Percentiles rank a stretch among this genome's conserved stretches.
Conservation (phyloP, 768 basidiomycete species). For the Kockovaella imperatae region DNA sequence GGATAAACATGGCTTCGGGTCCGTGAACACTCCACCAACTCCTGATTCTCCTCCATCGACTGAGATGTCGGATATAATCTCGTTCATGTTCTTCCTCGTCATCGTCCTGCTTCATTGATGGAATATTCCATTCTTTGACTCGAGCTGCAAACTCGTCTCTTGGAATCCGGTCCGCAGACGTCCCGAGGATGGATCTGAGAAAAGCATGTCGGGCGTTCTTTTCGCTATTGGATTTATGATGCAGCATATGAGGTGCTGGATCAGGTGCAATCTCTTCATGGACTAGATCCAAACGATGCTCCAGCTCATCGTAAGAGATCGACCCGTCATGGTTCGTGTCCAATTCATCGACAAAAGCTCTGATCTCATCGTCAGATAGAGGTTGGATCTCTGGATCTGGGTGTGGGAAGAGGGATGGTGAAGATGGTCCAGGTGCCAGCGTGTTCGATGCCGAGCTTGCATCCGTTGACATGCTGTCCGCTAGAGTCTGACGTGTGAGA, state of each 20-base stretch:
- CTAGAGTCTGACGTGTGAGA: no score
- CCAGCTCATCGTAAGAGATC: constrained; percentile 16
- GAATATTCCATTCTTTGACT: constrained; percentile 16
- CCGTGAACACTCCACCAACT: constrained; percentile 20
- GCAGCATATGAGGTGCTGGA: constrained; percentile 8
- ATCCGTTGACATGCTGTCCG: no score
- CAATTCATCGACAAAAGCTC: constrained; percentile 16
- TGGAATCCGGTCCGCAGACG: constrained; percentile 1
- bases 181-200: constrained; percentile 10
- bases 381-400: not conserved
- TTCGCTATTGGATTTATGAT: constrained; percentile 12
- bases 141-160: constrained; percentile 7
- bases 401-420: no score
- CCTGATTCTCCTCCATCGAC: constrained; percentile 6
- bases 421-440: no score
- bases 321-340: constrained; percentile 19
- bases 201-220: constrained; percentile 13
- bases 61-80: constrained; percentile 11
- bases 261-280: constrained; percentile 14
- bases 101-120: constrained; percentile 17
- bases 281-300: constrained; percentile 14
- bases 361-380: constrained; percentile 20
- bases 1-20: constrained; percentile 14
- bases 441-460: no score
- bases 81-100: constrained; percentile 10